Base-by-base conservation (phyloP, 805 yeast genomes). In the Yarrowia bubula region DNA sequence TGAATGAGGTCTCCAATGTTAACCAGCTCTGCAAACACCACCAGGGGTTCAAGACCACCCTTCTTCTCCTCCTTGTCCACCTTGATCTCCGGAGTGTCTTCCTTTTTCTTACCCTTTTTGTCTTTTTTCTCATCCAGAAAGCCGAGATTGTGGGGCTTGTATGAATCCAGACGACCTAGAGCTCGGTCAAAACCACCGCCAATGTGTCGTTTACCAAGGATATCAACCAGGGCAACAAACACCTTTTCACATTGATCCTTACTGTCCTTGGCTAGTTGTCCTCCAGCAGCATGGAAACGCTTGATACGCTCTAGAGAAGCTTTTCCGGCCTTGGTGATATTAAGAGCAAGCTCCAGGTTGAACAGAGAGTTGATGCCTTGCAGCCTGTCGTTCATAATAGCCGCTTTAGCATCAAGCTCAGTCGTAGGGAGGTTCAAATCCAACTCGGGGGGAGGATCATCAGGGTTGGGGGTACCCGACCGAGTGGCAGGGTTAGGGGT, bases 1-100 rank as follows among this genome's bases (percentile, higher is more conserved):
- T 91, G 87, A 22, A 95, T 90, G 66, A 93, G 78, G 74, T 93
- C 99, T 4, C 97, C 98, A 67, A 90, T 86, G 70, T 92, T 95
- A 39, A 95, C 95, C 65, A 95, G 81, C 73, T 93, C 98, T 15
- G 96, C 88, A 70, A 95, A 93, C 50, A 89, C 84, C 0, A 88
- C 88, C 63, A 93, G 79, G 0, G 98, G 98, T 68, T 89, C 96
- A 87, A 1, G 77, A 74, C 17, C 50, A 38, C 31, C 66, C 58
- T 44, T 69, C 70, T 18, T 60, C 8, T n/a, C 50, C 31, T 55
- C 46, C 11, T 53, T 11, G 14, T 39, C 64, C 53, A 18, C 33
- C 33, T 44, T 60, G 35, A 18, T 69, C 1, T 66, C 68, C 8
- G 28, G 28, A 3, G 28, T 22, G 28, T 22, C 28, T 22, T 63